phyloP scores from a whole-genome alignment of 1,139 yeast species.

The Starmera stellimalicola region DNA sequence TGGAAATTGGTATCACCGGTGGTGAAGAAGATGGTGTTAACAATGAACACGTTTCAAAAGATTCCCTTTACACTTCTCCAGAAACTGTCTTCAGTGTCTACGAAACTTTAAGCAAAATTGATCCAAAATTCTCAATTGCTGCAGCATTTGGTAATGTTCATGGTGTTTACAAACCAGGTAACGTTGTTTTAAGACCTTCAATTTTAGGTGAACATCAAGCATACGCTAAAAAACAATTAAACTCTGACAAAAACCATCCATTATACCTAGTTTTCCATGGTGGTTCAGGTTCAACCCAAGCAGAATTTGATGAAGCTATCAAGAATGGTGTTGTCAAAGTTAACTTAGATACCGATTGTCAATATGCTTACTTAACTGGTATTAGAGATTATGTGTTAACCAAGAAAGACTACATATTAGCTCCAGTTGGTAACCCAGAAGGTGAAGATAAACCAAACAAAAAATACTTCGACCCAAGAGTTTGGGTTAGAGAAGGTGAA shows the following conservation, averaged over 20 bases:
- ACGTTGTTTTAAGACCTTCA: slow-evolving; percentile 87
- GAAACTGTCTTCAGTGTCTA: slow-evolving; percentile 90
- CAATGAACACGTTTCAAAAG: slow-evolving; percentile 88
- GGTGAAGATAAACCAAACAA: slow-evolving; percentile 98
- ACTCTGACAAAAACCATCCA: slow-evolving; percentile 55
- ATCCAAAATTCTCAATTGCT: slow-evolving; percentile 98
- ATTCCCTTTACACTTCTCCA: slow-evolving; percentile 86
- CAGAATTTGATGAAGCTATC: slow-evolving; percentile 89
- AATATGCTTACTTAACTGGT: slow-evolving; percentile 94
- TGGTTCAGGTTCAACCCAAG: slow-evolving; percentile 96
- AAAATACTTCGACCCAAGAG: slow-evolving; percentile 99
- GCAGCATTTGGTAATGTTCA: slow-evolving; percentile 99
- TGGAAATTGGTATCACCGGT: slow-evolving; percentile 99
- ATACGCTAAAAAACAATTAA: slow-evolving; percentile 60
- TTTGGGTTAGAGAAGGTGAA: slow-evolving; percentile 99
- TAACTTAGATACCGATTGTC: slow-evolving; percentile 98
- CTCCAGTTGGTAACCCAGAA: slow-evolving; percentile 97
- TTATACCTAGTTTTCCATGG: slow-evolving; percentile 99
- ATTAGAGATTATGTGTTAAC: slow-evolving; percentile 92
- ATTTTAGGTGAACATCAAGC: slow-evolving; percentile 94
- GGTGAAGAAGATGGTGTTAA: slow-evolving; percentile 99
- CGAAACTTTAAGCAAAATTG: slow-evolving; percentile 82
- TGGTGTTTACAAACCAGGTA: slow-evolving; percentile 99
- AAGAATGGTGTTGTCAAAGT: slow-evolving; percentile 95
- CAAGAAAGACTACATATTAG: slow-evolving; percentile 88